phyloP scores from a whole-genome alignment of 805 yeast genomes.

The Pichia heedii region DNA sequence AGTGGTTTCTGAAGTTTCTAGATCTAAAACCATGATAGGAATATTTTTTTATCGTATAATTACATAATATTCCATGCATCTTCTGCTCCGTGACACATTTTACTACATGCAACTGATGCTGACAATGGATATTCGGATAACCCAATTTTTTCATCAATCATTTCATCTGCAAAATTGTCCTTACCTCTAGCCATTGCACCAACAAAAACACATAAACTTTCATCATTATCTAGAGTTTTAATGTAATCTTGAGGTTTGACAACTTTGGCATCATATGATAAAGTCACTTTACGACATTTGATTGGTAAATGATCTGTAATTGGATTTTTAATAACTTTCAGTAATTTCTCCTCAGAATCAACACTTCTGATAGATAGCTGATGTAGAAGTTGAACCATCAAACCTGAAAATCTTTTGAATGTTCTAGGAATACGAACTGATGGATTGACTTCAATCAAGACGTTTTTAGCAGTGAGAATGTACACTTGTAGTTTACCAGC shows the following conservation, averaged over 20 bases:
- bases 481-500: slow-evolving; percentile 96
- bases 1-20: neutral
- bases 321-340: slow-evolving; percentile 94
- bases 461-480: slow-evolving; percentile 92
- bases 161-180: slow-evolving; percentile 96
- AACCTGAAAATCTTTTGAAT: slow-evolving; percentile 92
- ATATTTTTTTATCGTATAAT: no score
- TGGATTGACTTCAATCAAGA: slow-evolving; percentile 91
- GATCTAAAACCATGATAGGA: neutral
- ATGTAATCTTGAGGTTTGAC: slow-evolving; percentile 85
- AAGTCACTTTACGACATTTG: slow-evolving; percentile 87
- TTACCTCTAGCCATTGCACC: slow-evolving; percentile 99
- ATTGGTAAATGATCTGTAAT: slow-evolving; percentile 95
- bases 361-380: slow-evolving; percentile 89
- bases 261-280: slow-evolving; percentile 87
- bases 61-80: slow-evolving; percentile 86
- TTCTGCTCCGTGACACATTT: slow-evolving; percentile 97
- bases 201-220: slow-evolving; percentile 94
- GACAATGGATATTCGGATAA: slow-evolving; percentile 91
- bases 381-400: slow-evolving; percentile 94
- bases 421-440: slow-evolving; percentile 96
- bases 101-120: slow-evolving; percentile 96
- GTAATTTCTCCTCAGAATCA: slow-evolving; percentile 86
- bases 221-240: slow-evolving; percentile 68
- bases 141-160: slow-evolving; percentile 92